Evolutionary conservation across 441 rosid species (phyloP), one percentile per base, ranked within the genome.

Genomic region (Gossypium lobatum): DNA sequence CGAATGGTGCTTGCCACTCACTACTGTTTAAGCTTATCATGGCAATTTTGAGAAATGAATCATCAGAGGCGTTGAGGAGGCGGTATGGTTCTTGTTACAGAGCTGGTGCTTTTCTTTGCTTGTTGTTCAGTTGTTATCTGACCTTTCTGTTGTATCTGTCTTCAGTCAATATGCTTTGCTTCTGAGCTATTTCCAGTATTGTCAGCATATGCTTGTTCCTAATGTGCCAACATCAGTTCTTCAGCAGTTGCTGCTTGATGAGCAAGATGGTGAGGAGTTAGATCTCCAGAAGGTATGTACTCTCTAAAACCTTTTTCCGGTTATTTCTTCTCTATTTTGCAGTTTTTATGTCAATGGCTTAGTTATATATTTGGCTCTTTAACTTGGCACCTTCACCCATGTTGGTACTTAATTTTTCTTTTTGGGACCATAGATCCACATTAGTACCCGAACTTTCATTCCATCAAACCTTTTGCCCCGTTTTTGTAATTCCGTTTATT

Each of bases 11-110:
- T 67, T 93, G 99, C 62, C 93, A 90, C 80, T 89, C 97, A 14
- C 74, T 95, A 65, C 82, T 95, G 76, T 85, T 88, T 82, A 93
- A 95, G 88, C 98, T 95, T 76, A 76, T 92, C 65, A 84, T 93
- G 94, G 95, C 94, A 52, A 85, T 95, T 80, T 74, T 93, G 73
- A 88, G 99, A 83, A 88, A 85, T 76, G 98, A 93, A 76, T 89
- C 99, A 77, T 95, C 99, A 63, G 98, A 95, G 80, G 87, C 98
- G 71, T 87, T 95, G 85, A 88, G 99, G 82, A 95, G 99, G 83
- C 98, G 98, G 97, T 94, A 87, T 52, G 84, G 37, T 82, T 69
- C 69, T 54, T 37, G 25, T 25, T 79, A 3, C 20, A 37, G 70
- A 61, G 60, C 66, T 73, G 37, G 28, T 76, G 46, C 58, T 77